A percentile compares a stretch with the other conserved stretches of the same genome.
phyloP scores from a whole-genome alignment of 345 rosid genomes.

The Hypericum androsaemum region DNA sequence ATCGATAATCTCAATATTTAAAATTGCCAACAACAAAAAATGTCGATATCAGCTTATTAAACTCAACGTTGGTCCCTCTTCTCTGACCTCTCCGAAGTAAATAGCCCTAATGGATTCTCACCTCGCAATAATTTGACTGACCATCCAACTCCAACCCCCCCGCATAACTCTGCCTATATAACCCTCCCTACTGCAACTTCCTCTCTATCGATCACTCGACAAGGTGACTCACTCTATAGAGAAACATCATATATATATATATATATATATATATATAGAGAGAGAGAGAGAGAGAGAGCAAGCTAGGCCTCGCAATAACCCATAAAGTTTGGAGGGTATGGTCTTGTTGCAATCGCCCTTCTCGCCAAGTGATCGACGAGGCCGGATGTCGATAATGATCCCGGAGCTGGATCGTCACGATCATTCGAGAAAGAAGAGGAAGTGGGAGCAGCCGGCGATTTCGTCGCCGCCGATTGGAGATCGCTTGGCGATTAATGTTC shows the following conservation, averaged over 20 bases:
- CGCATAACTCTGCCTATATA: slow-evolving; percentile 19
- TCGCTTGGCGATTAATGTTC: background rate
- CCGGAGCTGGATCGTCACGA: slow-evolving; percentile 16
- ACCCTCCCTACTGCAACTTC: slow-evolving; percentile 17
- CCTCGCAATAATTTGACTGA: slow-evolving; percentile 18
- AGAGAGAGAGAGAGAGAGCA: too few relatives aligned
- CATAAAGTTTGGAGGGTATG: slow-evolving; percentile 19
- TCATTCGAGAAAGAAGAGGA: slow-evolving; percentile 43
- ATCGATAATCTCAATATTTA: too few relatives aligned
- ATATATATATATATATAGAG: too few relatives aligned
- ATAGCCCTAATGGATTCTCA: slow-evolving; percentile 22
- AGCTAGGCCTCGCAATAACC: background rate
- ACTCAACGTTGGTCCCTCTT: slow-evolving; percentile 6
- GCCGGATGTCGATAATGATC: slow-evolving; percentile 5
- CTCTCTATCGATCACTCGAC: slow-evolving; percentile 14
- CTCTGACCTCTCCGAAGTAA: slow-evolving; percentile 5
- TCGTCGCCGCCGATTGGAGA: slow-evolving; percentile 17
- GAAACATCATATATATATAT: too few relatives aligned
- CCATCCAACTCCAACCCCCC: slow-evolving; percentile 7
- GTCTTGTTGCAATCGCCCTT: slow-evolving; percentile 34
- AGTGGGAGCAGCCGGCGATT: slow-evolving; percentile 27
- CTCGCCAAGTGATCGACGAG: slow-evolving; percentile 24
- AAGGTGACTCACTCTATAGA: slow-evolving; percentile 2
- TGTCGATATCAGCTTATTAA: too few relatives aligned
- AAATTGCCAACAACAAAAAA: too few relatives aligned